Percentiles rank a stretch among this genome's conserved stretches.
Evolutionary conservation across 1,284 basidiomycete genomes (phyloP).

Genomic region (Sanguinoderma infundibulare): DNA sequence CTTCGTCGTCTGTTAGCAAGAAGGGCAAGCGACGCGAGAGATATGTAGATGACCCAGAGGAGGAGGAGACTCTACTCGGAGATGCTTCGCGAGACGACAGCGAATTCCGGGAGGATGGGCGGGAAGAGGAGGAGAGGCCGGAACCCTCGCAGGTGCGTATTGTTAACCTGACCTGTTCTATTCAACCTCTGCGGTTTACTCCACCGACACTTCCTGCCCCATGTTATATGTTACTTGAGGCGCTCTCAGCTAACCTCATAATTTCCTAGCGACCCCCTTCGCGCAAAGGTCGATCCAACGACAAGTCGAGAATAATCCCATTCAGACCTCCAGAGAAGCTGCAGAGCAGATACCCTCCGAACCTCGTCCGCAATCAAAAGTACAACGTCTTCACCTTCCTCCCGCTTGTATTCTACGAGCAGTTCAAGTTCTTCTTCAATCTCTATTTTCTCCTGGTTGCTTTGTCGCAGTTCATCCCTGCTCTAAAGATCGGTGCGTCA

Average conservation of each 20-base stretch:
- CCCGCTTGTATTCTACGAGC: conserved; percentile 96
- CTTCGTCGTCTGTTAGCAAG: conserved; percentile 37
- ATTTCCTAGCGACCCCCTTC: conserved; percentile 36
- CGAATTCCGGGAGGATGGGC: conserved; percentile 31
- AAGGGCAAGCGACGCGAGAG: conserved; percentile 51
- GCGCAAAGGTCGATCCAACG: conserved; percentile 46
- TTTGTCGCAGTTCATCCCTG: conserved; percentile 94
- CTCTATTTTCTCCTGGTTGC: conserved; percentile 98
- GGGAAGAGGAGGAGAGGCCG: conserved; percentile 25
- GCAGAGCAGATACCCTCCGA: conserved; percentile 74
- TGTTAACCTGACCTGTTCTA: neutral
- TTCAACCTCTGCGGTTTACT: neutral
- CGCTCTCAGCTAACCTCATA: neutral
- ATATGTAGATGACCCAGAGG: conserved; percentile 66
- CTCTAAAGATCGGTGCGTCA: conserved; percentile 88
- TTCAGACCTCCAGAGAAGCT: conserved; percentile 80
- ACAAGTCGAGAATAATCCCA: conserved; percentile 79
- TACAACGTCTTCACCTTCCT: conserved; percentile 96
- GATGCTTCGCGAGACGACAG: conserved; percentile 42
- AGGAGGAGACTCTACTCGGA: conserved; percentile 54
- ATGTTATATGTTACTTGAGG: too few relatives aligned
- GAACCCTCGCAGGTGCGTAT: conserved; percentile 32
- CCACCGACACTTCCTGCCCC: too few relatives aligned
- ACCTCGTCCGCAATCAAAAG: conserved; percentile 97
- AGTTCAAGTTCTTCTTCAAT: conserved; percentile 99